Conservation (phyloP, 208 protist genomes). For the Wallacemonas sp. region DNA sequence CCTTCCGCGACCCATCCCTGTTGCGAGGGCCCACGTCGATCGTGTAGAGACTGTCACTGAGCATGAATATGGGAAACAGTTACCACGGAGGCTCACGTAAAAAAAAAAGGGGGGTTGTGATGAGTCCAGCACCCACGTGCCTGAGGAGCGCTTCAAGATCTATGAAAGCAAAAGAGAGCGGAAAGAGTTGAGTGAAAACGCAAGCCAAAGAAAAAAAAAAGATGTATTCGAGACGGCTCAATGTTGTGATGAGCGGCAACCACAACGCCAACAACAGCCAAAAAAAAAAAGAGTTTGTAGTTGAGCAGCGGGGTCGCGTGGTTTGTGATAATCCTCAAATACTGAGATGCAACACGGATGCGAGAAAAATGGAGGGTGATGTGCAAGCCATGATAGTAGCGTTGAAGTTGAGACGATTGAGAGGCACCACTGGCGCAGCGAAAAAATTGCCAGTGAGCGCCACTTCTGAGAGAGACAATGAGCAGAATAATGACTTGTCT, state of each 20-base stretch:
- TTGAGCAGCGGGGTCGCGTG: not conserved
- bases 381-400: not conserved
- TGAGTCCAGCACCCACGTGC: too few relatives aligned
- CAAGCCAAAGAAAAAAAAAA: conserved; percentile 12
- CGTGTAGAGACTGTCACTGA: conserved; percentile 53
- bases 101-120: too few relatives aligned
- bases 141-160: too few relatives aligned
- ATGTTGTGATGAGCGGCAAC: too few relatives aligned
- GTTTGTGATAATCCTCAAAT: not conserved
- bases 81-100: too few relatives aligned
- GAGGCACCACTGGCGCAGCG: not conserved
- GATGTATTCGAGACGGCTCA: too few relatives aligned
- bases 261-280: not conserved
- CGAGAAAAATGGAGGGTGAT: not conserved
- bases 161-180: not conserved
- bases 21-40: conserved; percentile 59
- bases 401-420: not conserved
- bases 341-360: not conserved
- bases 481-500: too few relatives aligned
- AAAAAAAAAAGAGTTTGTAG: not conserved
- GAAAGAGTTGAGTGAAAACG: not conserved
- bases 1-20: conserved; percentile 50
- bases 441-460: too few relatives aligned
- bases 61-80: not conserved
- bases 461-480: too few relatives aligned